These are phyloP conservation scores for Xerocomus brunneocitrinus DNA, from an alignment of 768 basidiomycete species.

Conservation along the genomic window DNA sequence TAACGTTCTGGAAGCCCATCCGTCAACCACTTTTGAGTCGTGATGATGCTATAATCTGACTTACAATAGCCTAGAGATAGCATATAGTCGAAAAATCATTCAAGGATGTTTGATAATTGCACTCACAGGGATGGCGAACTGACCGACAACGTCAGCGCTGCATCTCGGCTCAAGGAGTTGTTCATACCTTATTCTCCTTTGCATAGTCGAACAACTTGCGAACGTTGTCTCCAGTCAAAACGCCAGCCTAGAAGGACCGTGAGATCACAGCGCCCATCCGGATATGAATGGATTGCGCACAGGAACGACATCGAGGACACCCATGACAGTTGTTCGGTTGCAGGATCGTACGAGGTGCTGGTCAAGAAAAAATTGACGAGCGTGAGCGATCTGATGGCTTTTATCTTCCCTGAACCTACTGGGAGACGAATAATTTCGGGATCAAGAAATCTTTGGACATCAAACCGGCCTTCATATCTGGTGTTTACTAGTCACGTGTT, in stretches of 20 bases:
- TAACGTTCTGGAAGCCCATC: constrained; percentile 69
- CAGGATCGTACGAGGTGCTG: constrained; percentile 11
- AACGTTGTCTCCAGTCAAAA: constrained; percentile 92
- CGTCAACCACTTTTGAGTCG: neutral
- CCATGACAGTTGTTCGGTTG: constrained; percentile 43
- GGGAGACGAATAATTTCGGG: constrained; percentile 2
- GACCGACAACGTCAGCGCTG: constrained; percentile 9
- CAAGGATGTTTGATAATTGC: neutral
- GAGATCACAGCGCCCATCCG: neutral
- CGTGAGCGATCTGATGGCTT: constrained; percentile 2
- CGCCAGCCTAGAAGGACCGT: constrained; percentile 63
- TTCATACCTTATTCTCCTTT: constrained; percentile 71
- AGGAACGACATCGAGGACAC: constrained; percentile 79
- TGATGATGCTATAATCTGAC: constrained; percentile 27
- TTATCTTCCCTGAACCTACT: constrained; percentile 8
- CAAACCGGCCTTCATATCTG: neutral
- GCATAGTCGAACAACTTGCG: constrained; percentile 96
- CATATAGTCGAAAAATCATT: neutral
- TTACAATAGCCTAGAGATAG: constrained; percentile 62
- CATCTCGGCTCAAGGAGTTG: neutral
- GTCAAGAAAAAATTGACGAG: neutral
- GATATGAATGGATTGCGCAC: constrained; percentile 41
- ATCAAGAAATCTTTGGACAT: neutral
- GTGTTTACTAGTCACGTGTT: constrained; percentile 12
- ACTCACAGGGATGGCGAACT: constrained; percentile 87